Percentiles rank a stretch among this genome's conserved stretches.
Conservation (phyloP, 1,139 yeast species). For the Debaryomyces sp. region DNA sequence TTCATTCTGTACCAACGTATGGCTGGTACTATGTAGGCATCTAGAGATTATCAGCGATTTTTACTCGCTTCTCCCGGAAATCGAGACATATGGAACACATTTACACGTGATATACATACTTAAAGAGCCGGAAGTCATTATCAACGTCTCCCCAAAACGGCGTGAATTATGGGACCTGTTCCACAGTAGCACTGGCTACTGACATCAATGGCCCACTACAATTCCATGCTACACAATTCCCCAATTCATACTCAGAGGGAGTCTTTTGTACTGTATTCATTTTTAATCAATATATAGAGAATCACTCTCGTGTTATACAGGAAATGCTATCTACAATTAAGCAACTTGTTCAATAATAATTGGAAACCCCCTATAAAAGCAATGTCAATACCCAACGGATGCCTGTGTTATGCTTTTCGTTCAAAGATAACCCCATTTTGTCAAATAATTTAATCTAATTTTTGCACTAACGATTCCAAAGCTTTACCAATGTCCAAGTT, state of each 20-base stretch:
- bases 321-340: slow-evolving; percentile 7
- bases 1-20: neutral
- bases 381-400: neutral
- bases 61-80: neutral
- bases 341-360: slow-evolving; percentile 4
- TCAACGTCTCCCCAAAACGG: neutral
- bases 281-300: slow-evolving; percentile 2
- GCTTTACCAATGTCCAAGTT: slow-evolving; percentile 76
- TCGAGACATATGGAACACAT: neutral
- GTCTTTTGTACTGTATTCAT: neutral
- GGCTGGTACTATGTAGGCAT: no score
- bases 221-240: neutral
- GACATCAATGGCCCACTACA: neutral
- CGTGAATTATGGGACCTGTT: neutral
- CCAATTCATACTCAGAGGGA: neutral
- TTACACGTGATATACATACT: neutral
- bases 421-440: neutral
- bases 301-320: slow-evolving; percentile 6
- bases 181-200: neutral
- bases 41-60: neutral
- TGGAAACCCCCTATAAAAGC: slow-evolving; percentile 3
- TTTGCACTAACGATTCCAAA: slow-evolving; percentile 47
- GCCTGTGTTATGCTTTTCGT: slow-evolving; percentile 1
- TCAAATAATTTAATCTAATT: slow-evolving; percentile 35
- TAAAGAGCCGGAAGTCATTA: neutral